Evolutionary conservation across 2,329 filamentous ascomycete genomes (phyloP).

Genomic region (Diatrype stigma): DNA sequence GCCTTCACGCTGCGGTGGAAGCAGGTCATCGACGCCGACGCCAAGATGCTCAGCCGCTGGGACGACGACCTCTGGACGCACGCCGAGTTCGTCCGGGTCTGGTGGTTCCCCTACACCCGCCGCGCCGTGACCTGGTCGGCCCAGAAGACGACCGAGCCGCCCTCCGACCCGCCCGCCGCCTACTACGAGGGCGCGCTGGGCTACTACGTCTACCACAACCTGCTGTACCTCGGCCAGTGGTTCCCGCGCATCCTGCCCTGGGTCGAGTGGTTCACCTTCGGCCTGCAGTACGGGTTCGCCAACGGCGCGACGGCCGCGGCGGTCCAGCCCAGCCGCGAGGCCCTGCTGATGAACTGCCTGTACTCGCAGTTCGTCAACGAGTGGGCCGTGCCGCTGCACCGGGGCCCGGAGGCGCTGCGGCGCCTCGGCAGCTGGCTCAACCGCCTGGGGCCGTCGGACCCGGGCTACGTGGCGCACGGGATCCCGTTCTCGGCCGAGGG

Average conservation of each 20-base stretch:
- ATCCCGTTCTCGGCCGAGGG: constrained; percentile 80
- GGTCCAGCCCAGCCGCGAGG: constrained; percentile 73
- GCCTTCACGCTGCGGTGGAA: constrained; percentile 83
- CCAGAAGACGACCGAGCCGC: constrained; percentile 65
- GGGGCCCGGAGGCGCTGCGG: constrained; percentile 80
- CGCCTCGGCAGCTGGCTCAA: constrained; percentile 85
- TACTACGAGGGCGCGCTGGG: constrained; percentile 82
- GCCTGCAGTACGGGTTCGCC: constrained; percentile 92
- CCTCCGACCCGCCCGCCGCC: constrained; percentile 55
- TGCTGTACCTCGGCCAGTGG: constrained; percentile 76
- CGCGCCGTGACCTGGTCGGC: constrained; percentile 87
- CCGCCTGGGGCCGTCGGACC: constrained; percentile 56
- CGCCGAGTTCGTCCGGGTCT: constrained; percentile 86
- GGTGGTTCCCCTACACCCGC: constrained; percentile 95
- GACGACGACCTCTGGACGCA: constrained; percentile 71
- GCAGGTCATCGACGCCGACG: constrained; percentile 71
- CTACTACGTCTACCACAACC: constrained; percentile 86
- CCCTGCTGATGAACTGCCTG: constrained; percentile 91
- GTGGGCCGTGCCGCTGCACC: constrained; percentile 85
- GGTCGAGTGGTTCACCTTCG: constrained; percentile 95
- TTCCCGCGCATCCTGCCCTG: constrained; percentile 76
- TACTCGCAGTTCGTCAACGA: constrained; percentile 99
- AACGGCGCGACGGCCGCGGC: constrained; percentile 65
- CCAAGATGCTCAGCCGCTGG: constrained; percentile 68
- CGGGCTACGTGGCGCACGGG: constrained; percentile 56